Evolutionary conservation across 2,329 filamentous ascomycete genomes (phyloP).

Genomic region (Metarhizium robertsii): DNA sequence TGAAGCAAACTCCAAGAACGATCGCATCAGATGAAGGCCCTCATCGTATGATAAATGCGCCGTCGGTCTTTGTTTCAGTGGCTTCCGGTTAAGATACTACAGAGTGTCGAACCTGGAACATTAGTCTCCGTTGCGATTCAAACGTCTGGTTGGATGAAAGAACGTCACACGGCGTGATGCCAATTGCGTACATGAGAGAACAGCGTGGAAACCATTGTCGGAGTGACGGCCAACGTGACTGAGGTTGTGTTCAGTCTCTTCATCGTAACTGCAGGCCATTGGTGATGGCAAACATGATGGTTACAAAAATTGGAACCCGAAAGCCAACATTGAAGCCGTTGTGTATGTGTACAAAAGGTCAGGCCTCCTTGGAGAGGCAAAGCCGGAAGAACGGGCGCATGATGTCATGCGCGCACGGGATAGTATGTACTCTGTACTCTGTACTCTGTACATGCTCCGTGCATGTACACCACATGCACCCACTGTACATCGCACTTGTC

Average conservation of each 20-base stretch:
- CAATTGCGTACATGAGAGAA: constrained; percentile 63
- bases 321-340: not conserved
- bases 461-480: no score
- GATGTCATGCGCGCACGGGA: not conserved
- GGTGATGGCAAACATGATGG: not conserved
- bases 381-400: not conserved
- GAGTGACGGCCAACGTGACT: constrained; percentile 75
- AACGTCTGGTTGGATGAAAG: not conserved
- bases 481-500: no score
- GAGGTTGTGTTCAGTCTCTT: constrained; percentile 65
- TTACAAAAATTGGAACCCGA: not conserved
- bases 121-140: not conserved
- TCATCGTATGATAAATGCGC: constrained; percentile 92
- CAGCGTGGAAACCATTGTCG: constrained; percentile 78
- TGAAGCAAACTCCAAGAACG: constrained; percentile 77
- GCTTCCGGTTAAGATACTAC: constrained; percentile 74
- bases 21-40: constrained; percentile 76
- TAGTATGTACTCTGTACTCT: no score
- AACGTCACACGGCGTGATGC: not conserved
- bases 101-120: not conserved
- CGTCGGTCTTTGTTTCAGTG: constrained; percentile 68
- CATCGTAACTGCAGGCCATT: constrained; percentile 23
- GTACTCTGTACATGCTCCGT: no score
- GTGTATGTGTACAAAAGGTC: no score
- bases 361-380: no score